phyloP scores from a whole-genome alignment of 768 basidiomycete genomes.

The Russula emetica region DNA sequence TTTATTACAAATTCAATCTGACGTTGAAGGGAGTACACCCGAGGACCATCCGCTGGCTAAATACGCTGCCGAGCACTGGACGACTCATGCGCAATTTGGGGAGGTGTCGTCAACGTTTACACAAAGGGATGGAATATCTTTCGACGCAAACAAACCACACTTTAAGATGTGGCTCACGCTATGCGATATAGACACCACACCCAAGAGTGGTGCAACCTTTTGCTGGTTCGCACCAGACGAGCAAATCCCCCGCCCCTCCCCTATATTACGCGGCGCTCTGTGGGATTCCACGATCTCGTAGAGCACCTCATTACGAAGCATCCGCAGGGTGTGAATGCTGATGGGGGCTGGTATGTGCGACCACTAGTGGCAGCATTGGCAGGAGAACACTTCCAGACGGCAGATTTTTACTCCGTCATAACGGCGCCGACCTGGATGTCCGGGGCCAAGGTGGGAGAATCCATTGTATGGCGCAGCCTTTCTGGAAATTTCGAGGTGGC shows the following conservation, averaged over 20 bases:
- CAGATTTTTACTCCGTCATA: background rate
- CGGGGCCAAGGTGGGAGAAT: too few relatives aligned
- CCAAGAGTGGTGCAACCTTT: background rate
- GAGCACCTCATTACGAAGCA: background rate
- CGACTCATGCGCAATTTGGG: background rate
- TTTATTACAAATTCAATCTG: background rate
- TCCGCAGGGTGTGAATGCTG: background rate
- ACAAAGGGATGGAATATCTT: background rate
- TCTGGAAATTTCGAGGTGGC: background rate
- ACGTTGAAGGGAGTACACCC: background rate
- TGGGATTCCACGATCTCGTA: background rate
- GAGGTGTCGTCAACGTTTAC: background rate
- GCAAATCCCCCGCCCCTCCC: background rate
- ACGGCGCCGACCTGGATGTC: background rate
- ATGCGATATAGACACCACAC: background rate
- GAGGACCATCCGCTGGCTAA: too few relatives aligned
- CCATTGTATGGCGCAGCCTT: background rate
- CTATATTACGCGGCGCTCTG: background rate
- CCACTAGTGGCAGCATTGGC: background rate
- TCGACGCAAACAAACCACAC: background rate
- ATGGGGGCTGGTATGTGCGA: background rate
- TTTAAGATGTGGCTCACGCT: background rate
- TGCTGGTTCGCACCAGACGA: background rate
- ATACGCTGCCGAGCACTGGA: background rate
- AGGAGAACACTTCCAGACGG: background rate